These are phyloP conservation scores for Coemansia sp. DNA, from an alignment of 192 early-diverging fungal species.

Conservation along the genomic window DNA sequence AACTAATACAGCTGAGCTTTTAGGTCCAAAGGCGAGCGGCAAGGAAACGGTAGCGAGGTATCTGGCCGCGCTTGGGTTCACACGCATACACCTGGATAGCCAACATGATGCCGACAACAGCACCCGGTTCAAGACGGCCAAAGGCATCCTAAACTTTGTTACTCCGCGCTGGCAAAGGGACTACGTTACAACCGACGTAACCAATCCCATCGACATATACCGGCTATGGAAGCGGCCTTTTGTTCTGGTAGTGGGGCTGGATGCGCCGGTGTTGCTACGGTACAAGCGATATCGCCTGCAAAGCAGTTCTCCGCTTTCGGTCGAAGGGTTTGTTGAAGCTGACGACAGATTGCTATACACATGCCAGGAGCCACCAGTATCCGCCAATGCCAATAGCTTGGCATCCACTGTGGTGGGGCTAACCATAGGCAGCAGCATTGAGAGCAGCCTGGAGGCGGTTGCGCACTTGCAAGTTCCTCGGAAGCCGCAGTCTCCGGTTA, in stretches of 20 bases:
- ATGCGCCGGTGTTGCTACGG: conserved; percentile 72
- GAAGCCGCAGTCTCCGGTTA: conserved; percentile 20
- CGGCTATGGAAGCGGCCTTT: conserved; percentile 67
- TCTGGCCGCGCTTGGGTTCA: conserved; percentile 19
- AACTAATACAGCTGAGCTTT: background rate
- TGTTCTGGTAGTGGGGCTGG: conserved; percentile 79
- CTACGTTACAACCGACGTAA: conserved; percentile 70
- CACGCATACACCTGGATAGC: conserved; percentile 15
- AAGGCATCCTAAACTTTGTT: conserved; percentile 64
- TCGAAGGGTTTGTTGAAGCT: conserved; percentile 61
- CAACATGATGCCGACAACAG: background rate
- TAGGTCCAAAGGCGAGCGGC: conserved; percentile 51
- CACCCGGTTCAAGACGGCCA: conserved; percentile 55
- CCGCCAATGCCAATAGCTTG: conserved; percentile 6
- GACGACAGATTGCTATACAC: conserved; percentile 58
- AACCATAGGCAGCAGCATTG: conserved; percentile 4
- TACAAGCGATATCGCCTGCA: conserved; percentile 57
- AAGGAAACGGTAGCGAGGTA: conserved; percentile 45
- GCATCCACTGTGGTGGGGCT: conserved; percentile 4
- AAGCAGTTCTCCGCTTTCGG: background rate
- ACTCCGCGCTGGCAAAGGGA: conserved; percentile 73
- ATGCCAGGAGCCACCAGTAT: conserved; percentile 14
- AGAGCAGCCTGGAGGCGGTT: background rate
- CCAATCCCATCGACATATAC: conserved; percentile 56
- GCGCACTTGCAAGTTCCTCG: background rate